A percentile compares a stretch with the other conserved stretches of the same genome.
phyloP scores from a whole-genome alignment of 306 rosid genomes.

The Cucurbita pepo region DNA sequence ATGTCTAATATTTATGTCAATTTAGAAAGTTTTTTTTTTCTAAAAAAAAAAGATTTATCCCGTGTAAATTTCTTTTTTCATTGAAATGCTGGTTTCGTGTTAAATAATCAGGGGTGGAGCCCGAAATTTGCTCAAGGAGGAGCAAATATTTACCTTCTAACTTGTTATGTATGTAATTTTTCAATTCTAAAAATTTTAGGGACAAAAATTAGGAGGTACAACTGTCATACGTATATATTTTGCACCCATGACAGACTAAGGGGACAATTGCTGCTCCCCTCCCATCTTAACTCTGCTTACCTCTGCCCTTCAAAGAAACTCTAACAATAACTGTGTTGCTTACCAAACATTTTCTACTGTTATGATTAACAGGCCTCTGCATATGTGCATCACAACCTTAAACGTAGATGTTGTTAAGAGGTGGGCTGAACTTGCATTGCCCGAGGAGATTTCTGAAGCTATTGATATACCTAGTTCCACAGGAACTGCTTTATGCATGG shows the following conservation, averaged over 20 bases:
- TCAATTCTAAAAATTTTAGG: too few relatives aligned
- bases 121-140: too few relatives aligned
- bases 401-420: constrained; percentile 86
- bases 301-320: background rate
- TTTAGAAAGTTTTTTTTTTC: background rate
- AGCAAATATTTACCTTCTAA: too few relatives aligned
- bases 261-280: too few relatives aligned
- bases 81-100: background rate
- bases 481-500: constrained; percentile 97
- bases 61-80: background rate
- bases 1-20: background rate
- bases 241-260: too few relatives aligned
- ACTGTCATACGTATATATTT: too few relatives aligned
- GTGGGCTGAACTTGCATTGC: constrained; percentile 85
- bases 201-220: too few relatives aligned
- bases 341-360: background rate
- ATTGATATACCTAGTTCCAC: constrained; percentile 70
- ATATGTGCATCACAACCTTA: constrained; percentile 93
- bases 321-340: background rate
- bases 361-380: constrained; percentile 59
- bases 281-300: too few relatives aligned
- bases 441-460: constrained; percentile 69
- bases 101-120: too few relatives aligned
- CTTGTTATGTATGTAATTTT: too few relatives aligned
- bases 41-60: background rate